Percentiles rank a stretch among this genome's conserved stretches.
phyloP scores from a whole-genome alignment of 164 flowering plant genomes.

The Dillenia suffruticosa region DNA sequence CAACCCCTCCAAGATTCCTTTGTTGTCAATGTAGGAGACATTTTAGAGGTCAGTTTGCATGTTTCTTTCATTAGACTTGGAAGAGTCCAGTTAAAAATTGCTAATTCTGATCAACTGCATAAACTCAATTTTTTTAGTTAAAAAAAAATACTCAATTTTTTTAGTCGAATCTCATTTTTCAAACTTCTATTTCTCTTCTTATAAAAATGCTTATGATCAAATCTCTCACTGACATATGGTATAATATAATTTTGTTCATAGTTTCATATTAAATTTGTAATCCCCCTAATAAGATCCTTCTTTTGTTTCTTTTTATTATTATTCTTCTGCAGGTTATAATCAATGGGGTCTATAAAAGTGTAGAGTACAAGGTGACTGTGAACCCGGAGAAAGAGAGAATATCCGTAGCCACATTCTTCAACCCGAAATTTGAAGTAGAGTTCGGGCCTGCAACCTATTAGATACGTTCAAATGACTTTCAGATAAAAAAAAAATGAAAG shows the following conservation, averaged over 20 bases:
- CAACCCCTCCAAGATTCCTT: constrained; percentile 24
- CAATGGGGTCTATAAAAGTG: constrained; percentile 20
- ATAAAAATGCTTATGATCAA: not conserved
- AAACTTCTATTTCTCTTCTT: too few species aligned
- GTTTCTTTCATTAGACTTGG: not conserved
- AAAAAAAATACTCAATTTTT: too few species aligned
- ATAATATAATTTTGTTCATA: too few species aligned
- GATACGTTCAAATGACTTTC: too few species aligned
- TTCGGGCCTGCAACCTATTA: constrained; percentile 8
- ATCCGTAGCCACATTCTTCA: constrained; percentile 17
- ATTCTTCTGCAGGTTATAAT: constrained; percentile 14
- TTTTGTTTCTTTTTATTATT: not conserved
- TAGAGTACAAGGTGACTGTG: constrained; percentile 20
- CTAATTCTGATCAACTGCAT: too few species aligned
- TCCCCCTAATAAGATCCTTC: not conserved
- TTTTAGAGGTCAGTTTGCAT: constrained; percentile 26
- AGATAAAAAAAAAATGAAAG: too few species aligned
- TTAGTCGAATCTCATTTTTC: too few species aligned
- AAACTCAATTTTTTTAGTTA: too few species aligned
- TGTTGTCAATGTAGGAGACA: constrained; percentile 40
- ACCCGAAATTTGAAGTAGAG: constrained; percentile 1
- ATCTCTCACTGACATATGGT: too few species aligned
- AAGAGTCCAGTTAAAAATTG: too few species aligned
- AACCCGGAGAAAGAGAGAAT: constrained; percentile 20
- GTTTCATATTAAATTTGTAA: not conserved